Evolutionary conservation across 805 yeast genomes (phyloP).

Genomic region (Millerozyma acaciae): DNA sequence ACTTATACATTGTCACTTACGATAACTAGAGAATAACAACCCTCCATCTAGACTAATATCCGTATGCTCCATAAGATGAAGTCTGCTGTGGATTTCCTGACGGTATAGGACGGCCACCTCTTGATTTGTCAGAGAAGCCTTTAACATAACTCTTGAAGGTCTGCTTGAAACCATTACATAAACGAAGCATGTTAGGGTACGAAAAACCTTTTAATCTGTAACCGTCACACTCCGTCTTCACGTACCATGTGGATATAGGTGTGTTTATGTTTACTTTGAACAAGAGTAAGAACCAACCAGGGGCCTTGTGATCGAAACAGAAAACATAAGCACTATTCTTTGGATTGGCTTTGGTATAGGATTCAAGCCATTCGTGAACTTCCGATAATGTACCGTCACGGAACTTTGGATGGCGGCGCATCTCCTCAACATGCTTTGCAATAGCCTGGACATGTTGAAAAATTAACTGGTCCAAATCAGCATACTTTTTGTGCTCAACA

Average conservation of each 20-base stretch:
- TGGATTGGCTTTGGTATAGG: constrained; percentile 88
- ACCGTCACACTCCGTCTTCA: constrained; percentile 85
- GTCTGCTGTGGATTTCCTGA: constrained; percentile 12
- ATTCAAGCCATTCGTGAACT: constrained; percentile 80
- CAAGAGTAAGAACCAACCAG: constrained; percentile 89
- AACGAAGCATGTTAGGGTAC: constrained; percentile 83
- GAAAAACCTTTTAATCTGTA: constrained; percentile 72
- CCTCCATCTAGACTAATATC: too few relatives aligned
- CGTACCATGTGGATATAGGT: constrained; percentile 80
- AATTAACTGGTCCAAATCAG: constrained; percentile 90
- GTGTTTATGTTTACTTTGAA: constrained; percentile 76
- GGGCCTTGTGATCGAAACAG: constrained; percentile 82
- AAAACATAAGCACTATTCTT: constrained; percentile 87
- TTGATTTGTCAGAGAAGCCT: constrained; percentile 13
- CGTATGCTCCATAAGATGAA: constrained; percentile 20
- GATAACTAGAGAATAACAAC: too few relatives aligned
- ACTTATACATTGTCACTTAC: too few relatives aligned
- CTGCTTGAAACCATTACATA: constrained; percentile 94
- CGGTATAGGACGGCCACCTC: constrained; percentile 15
- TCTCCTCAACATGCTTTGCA: constrained; percentile 77
- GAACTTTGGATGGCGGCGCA: constrained; percentile 85
- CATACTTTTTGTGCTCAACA: constrained; percentile 68
- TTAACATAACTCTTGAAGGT: constrained; percentile 36
- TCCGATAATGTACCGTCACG: constrained; percentile 74
- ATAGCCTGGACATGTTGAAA: constrained; percentile 82